These are phyloP conservation scores for Penstemon newberryi DNA, from an alignment of 257 asterid genomes.

Conservation along the genomic window DNA sequence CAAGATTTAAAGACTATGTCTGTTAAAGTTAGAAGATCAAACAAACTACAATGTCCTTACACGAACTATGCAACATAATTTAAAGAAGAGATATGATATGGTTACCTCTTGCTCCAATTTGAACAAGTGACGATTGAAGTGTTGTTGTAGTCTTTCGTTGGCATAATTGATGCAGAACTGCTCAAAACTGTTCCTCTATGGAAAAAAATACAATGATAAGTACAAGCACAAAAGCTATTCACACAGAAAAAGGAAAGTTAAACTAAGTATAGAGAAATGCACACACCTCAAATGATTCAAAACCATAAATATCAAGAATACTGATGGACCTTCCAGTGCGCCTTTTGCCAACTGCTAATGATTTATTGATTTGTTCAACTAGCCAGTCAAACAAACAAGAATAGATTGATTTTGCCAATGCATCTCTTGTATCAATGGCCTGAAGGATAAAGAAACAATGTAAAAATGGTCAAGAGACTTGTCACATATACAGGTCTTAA, in stretches of 20 bases:
- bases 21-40: slow-evolving; percentile 6
- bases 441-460: slow-evolving; percentile 40
- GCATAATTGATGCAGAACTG: slow-evolving; percentile 98
- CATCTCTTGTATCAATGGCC: slow-evolving; percentile 95
- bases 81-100: slow-evolving; percentile 6
- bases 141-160: slow-evolving; percentile 95
- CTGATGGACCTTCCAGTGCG: slow-evolving; percentile 98
- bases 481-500: slow-evolving; percentile 11
- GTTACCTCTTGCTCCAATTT: slow-evolving; percentile 98
- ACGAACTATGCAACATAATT: slow-evolving; percentile 7
- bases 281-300: slow-evolving; percentile 93
- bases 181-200: slow-evolving; percentile 94
- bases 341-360: slow-evolving; percentile 88
- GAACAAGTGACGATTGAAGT: slow-evolving; percentile 96
- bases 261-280: slow-evolving; percentile 20
- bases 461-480: slow-evolving; percentile 23
- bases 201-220: slow-evolving; percentile 23
- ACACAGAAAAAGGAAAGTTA: slow-evolving; percentile 17
- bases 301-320: slow-evolving; percentile 96
- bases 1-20: background rate
- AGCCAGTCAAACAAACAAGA: slow-evolving; percentile 98
- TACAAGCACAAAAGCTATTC: slow-evolving; percentile 20
- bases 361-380: slow-evolving; percentile 90
- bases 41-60: background rate
- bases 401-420: slow-evolving; percentile 91